Evolutionary conservation across 495 filamentous ascomycete species (phyloP), one percentile per base, ranked within the genome.

Genomic region (Achaetomiella virescens): DNA sequence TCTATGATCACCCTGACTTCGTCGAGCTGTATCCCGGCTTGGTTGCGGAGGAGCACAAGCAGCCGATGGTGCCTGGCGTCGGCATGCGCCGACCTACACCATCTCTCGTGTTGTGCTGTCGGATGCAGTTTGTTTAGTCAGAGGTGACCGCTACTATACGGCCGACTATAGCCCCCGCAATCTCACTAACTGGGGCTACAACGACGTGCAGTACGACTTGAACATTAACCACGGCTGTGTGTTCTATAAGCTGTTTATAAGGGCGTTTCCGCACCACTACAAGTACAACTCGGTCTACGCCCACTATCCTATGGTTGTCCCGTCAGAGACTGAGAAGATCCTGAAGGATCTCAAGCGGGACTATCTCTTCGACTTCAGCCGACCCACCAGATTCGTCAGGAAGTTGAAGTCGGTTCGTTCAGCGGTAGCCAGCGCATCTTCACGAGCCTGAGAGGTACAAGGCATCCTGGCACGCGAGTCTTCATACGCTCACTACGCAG

Each of bases 81-180:
- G 90, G 90, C 47, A 82, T 96, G 84, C 84, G 48, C 86, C 89
- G 7, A 86, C 86, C 22, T n/a, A 83, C 71, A 95, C 90, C 15
- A 86, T 88, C 46, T 91, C 88, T 2, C 81, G 88, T 57, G 87
- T 87, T 1, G 85, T 96, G 49, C 76, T 96, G 6, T 91, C 88
- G 0, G 91, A 96, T 66, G 91, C 91, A 2, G 87, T 91, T 8
- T 83, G 83, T 35, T 72, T 95, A 15, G 89, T 95, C 36, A 81
- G 91, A 33, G 87, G 90, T 17, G 91, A 96, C 67, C 78, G 91
- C 6, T 90, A 92, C 72, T 91, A 93, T 69, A 95, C 91, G 1
- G 64, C 67, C 18, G 80, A 84, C 59, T 91, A n/a, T 66, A 87
- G 83, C 31, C 81, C 91, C 0, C 81, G 80, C 33, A 80, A 83